Percentiles rank a stretch among this genome's conserved stretches.
phyloP scores from a whole-genome alignment of 257 asterid species.

The Fraxinus anomala region DNA sequence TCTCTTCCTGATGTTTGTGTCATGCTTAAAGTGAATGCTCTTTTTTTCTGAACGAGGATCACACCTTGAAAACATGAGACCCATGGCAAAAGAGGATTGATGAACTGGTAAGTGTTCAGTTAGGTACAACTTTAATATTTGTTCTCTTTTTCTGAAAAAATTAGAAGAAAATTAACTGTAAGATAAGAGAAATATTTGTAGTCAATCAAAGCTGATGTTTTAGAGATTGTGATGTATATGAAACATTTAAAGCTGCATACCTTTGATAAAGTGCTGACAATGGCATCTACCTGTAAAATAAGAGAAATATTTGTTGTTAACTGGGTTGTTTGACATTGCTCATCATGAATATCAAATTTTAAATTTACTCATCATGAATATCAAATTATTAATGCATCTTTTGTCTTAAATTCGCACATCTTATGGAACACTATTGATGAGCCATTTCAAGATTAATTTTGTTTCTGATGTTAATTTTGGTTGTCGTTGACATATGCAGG shows the following conservation, averaged over 20 bases:
- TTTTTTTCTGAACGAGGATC: not conserved
- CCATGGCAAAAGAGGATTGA: not conserved
- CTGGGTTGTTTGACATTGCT: constrained; percentile 4
- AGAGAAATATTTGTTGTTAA: too few species aligned
- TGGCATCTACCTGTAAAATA: too few species aligned
- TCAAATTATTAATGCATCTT: constrained; percentile 7
- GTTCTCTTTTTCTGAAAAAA: constrained; percentile 5
- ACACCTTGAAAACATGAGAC: not conserved
- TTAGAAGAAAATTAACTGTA: not conserved
- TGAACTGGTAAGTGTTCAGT: constrained; percentile 10
- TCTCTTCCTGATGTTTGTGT: constrained; percentile 12
- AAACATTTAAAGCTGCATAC: constrained; percentile 1
- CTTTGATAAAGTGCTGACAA: not conserved
- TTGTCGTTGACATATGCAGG: constrained; percentile 49
- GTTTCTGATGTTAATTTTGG: constrained; percentile 27
- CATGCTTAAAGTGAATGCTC: not conserved
- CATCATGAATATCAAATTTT: constrained; percentile 8
- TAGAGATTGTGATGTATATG: not conserved
- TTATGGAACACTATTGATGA: constrained; percentile 1
- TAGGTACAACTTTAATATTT: constrained; percentile 10
- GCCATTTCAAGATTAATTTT: constrained; percentile 6
- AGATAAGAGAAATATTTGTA: not conserved
- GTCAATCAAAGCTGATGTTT: not conserved
- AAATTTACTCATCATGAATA: not conserved
- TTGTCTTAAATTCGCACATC: constrained; percentile 14